Conservation (phyloP, 2,329 filamentous ascomycete species). For the Geosmithia morbida region DNA sequence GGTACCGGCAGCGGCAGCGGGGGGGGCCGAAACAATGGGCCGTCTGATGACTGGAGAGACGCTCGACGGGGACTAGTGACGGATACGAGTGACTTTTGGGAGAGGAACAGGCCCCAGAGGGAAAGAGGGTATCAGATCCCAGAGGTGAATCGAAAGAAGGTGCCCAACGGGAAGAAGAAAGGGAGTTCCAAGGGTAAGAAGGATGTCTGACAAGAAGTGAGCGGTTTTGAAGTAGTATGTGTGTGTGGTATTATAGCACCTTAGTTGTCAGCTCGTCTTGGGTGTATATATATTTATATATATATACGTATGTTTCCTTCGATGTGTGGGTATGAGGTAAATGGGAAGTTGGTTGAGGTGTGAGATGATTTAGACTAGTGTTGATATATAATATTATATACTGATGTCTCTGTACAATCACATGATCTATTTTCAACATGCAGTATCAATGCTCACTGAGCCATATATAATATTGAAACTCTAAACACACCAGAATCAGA, state of each 20-base stretch:
- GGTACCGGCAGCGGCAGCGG: background rate
- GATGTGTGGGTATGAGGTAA: too few species aligned
- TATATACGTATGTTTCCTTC: too few species aligned
- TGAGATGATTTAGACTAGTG: background rate
- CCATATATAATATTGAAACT: too few species aligned
- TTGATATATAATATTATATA: too few species aligned
- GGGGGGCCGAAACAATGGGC: background rate
- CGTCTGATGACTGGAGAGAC: slow-evolving; percentile 2
- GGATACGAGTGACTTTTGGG: slow-evolving; percentile 26
- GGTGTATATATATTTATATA: background rate
- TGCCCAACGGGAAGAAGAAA: slow-evolving; percentile 1
- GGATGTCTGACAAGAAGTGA: background rate
- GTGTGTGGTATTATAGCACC: background rate
- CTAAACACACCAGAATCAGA: too few species aligned
- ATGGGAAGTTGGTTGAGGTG: background rate
- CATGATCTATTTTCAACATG: too few species aligned
- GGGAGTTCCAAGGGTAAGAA: slow-evolving; percentile 1
- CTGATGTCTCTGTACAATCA: too few species aligned
- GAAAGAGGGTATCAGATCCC: slow-evolving; percentile 23
- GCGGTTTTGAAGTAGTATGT: background rate
- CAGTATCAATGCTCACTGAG: too few species aligned
- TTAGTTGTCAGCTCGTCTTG: background rate
- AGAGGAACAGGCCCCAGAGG: slow-evolving; percentile 21
- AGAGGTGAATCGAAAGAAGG: slow-evolving; percentile 15
- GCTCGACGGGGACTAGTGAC: slow-evolving; percentile 7